phyloP scores from a whole-genome alignment of 495 filamentous ascomycete genomes.

The Massariosphaeria phaeospora region DNA sequence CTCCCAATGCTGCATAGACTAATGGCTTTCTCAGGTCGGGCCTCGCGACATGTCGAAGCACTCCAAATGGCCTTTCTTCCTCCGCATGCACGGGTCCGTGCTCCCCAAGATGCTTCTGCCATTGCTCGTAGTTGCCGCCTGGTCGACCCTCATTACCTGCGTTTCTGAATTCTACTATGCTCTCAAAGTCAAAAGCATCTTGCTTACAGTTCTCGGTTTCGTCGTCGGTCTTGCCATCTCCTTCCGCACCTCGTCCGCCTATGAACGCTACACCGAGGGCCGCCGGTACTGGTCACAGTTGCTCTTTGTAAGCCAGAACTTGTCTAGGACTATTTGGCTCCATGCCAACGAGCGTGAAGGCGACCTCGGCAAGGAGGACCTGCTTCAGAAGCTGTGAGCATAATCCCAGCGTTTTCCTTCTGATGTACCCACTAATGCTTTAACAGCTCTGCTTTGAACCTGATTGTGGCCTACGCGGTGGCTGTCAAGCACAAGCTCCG shows the following conservation, averaged over 20 bases:
- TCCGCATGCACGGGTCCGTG: conserved; percentile 34
- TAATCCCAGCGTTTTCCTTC: neutral
- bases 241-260: conserved; percentile 81
- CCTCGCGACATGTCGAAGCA: conserved; percentile 30
- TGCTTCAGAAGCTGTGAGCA: conserved; percentile 56
- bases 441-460: conserved; percentile 62
- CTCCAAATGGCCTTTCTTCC: conserved; percentile 35
- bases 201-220: conserved; percentile 85
- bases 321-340: conserved; percentile 76
- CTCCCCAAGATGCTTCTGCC: conserved; percentile 57
- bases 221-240: conserved; percentile 80
- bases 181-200: conserved; percentile 58
- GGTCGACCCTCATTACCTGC: conserved; percentile 65
- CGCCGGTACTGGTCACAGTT: conserved; percentile 74
- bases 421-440: neutral
- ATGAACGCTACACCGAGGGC: conserved; percentile 73
- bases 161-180: conserved; percentile 50
- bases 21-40: conserved; percentile 17
- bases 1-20: neutral
- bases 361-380: conserved; percentile 59
- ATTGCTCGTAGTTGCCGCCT: conserved; percentile 58
- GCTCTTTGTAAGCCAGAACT: conserved; percentile 63
- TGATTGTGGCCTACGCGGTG: conserved; percentile 74
- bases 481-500: conserved; percentile 80
- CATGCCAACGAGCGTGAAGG: conserved; percentile 63